Conservation (phyloP, 2,329 filamentous ascomycete species). For the Pyricularia sp. region DNA sequence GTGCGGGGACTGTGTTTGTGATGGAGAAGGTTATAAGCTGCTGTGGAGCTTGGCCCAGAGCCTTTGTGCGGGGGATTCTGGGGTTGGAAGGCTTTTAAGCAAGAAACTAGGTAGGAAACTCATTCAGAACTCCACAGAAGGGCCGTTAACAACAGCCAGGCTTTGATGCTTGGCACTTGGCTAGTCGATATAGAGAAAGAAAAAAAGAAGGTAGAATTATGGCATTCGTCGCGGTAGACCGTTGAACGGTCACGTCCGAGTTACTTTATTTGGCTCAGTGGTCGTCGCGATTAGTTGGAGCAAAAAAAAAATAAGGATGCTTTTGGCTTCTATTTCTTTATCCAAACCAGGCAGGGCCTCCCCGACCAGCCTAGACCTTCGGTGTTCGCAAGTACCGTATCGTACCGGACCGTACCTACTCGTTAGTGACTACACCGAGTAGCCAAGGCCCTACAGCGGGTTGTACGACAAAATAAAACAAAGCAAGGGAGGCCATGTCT, state of each 20-base stretch:
- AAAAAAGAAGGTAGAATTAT: too few relatives aligned
- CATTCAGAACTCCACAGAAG: not conserved
- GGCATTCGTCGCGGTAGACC: too few relatives aligned
- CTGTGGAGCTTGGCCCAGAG: not conserved
- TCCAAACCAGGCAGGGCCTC: too few relatives aligned
- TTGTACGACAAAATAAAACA: not conserved
- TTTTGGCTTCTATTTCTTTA: too few relatives aligned
- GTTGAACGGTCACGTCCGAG: too few relatives aligned
- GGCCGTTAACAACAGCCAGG: not conserved
- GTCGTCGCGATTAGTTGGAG: too few relatives aligned
- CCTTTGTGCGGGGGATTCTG: not conserved
- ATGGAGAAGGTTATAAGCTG: not conserved
- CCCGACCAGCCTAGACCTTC: too few relatives aligned
- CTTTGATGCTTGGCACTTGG: not conserved
- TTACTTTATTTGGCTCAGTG: too few relatives aligned
- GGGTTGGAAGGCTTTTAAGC: not conserved
- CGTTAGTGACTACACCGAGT: not conserved
- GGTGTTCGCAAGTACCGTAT: not conserved
- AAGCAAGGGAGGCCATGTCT: not conserved
- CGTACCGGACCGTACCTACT: too few relatives aligned
- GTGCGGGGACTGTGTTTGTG: not conserved
- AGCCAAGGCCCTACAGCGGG: not conserved
- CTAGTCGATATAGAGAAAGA: too few relatives aligned
- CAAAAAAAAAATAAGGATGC: too few relatives aligned
- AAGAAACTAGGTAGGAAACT: not conserved